Evolutionary conservation across 129 eudicot genomes (phyloP).

Genomic region (Kitagawia praeruptora): DNA sequence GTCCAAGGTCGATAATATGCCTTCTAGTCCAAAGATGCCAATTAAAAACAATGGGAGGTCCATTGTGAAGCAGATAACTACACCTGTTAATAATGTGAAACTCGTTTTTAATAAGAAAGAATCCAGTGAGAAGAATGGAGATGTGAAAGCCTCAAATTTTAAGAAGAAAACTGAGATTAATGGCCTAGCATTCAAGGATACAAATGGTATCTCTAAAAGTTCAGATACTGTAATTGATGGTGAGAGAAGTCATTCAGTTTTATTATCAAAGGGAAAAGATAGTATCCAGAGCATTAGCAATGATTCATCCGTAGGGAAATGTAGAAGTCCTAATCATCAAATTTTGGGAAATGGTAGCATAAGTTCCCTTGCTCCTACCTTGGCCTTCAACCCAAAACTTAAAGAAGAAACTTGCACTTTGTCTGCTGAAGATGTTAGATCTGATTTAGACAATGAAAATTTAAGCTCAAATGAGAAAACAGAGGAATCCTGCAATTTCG

Average conservation of each 20-base stretch:
- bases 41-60: constrained; percentile 21
- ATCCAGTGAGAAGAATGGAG: constrained; percentile 31
- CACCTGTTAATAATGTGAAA: constrained; percentile 26
- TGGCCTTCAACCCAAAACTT: constrained; percentile 43
- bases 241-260: constrained; percentile 10
- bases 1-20: constrained; percentile 30
- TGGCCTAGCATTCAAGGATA: constrained; percentile 18
- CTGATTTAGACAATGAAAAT: constrained; percentile 31
- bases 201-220: constrained; percentile 31
- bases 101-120: constrained; percentile 36
- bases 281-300: constrained; percentile 17
- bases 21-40: constrained; percentile 26
- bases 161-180: constrained; percentile 30
- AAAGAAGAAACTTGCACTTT: constrained; percentile 31
- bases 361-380: constrained; percentile 21
- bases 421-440: constrained; percentile 38
- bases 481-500: constrained; percentile 29
- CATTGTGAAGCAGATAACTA: constrained; percentile 23
- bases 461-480: constrained; percentile 39
- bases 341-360: constrained; percentile 26
- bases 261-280: constrained; percentile 35
- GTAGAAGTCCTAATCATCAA: constrained; percentile 16
- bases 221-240: constrained; percentile 15
- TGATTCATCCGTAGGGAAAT: constrained; percentile 17
- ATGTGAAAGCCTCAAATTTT: constrained; percentile 16